Conservation (phyloP, 73 alveolate species). For the Durusdinium trenchii region DNA sequence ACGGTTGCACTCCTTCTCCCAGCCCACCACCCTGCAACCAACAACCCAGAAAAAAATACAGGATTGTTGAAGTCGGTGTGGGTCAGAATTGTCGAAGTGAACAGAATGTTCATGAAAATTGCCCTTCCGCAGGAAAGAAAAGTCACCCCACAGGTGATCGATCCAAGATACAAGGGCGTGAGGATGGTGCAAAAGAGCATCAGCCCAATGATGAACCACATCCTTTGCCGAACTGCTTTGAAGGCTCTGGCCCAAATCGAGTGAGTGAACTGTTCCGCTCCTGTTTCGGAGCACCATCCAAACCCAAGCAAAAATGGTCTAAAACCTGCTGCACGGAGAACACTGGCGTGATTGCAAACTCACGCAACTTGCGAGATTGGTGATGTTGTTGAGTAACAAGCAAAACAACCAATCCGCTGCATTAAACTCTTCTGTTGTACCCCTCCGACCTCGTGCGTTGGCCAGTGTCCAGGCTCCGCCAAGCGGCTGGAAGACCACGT, state of each 20-base stretch:
- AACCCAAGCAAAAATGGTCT: neutral
- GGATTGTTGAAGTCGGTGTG: too few relatives aligned
- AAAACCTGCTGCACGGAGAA: neutral
- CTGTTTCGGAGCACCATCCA: neutral
- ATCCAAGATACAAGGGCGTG: slow-evolving; percentile 50
- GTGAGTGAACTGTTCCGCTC: too few relatives aligned
- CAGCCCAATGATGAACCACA: slow-evolving; percentile 79
- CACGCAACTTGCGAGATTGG: neutral
- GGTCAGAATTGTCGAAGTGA: too few relatives aligned
- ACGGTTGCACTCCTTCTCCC: too few relatives aligned
- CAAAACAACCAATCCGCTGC: too few relatives aligned
- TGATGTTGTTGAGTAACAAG: neutral
- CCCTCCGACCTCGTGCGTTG: neutral
- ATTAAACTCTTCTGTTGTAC: neutral
- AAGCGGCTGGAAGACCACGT: slow-evolving; percentile 73
- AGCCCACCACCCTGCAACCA: too few relatives aligned
- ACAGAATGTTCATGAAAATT: too few relatives aligned
- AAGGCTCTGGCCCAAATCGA: neutral
- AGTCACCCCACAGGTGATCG: too few relatives aligned
- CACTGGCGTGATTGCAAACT: neutral
- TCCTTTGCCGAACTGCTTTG: neutral
- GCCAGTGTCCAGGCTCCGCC: neutral
- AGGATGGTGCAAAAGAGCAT: slow-evolving; percentile 81
- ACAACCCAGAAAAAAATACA: too few relatives aligned
- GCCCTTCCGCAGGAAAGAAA: too few relatives aligned